Evolutionary conservation across 2,329 filamentous ascomycete genomes (phyloP), one percentile per base, ranked within the genome.

Genomic region (Xylaria sp.): DNA sequence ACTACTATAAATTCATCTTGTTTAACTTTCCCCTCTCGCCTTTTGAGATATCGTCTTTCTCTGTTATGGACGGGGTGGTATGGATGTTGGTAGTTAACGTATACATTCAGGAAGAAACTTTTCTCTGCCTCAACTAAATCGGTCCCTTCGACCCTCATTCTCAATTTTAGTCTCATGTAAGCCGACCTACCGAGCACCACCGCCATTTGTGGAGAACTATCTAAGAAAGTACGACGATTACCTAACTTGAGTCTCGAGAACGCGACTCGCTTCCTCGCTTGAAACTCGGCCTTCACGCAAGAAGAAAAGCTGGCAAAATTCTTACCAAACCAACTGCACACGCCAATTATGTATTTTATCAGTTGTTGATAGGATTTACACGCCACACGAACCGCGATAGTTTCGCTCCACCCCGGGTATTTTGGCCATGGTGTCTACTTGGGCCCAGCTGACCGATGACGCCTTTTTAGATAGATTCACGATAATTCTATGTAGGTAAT

Each of bases 381-480:
- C n/a, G n/a, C n/a, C n/a, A n/a, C n/a, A n/a, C n/a, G n/a, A n/a
- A n/a, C n/a, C n/a, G n/a, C n/a, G n/a, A n/a, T n/a, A n/a, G n/a
- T n/a, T n/a, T n/a, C n/a, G n/a, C 29, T 33, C 29, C 6, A 23
- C 13, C 27, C 35, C 43, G 37, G 33, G 35, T 27, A 25, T 54
- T 35, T 49, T 23, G 27, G 49, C 31, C 29, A 29, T 43, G 47
- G 38, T 41, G 43, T 29, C 27, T 29, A 44, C 35, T 25, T 10
- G 21, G 43, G 23, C 33, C 46, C 44, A 49, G 65, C 62, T 62
- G 63, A 55, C 53, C 52, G 62, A 66, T 67, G 62, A 64, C 62
- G 65, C 64, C 64, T 67, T 58, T 44, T 65, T 49, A 53, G 47
- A 53, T 62, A 66, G 67, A 53, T 63, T 68, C 67, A 69, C 66